Conservation (phyloP, 768 basidiomycete genomes). For the Boletus edulis region DNA sequence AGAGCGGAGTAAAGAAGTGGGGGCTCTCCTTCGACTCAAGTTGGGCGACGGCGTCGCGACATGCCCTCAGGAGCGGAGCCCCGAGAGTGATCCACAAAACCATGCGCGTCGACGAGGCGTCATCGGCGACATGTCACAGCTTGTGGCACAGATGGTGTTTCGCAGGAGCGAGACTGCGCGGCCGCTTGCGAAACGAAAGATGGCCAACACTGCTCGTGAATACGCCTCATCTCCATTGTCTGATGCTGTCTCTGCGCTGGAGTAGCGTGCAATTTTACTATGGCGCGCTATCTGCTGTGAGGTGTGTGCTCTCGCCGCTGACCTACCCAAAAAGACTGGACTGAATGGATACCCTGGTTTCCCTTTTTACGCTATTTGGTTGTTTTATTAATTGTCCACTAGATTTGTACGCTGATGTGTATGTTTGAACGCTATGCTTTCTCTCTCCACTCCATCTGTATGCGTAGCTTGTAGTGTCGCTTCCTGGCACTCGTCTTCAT, state of each 20-base stretch:
- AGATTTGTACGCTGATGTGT: conserved; percentile 29
- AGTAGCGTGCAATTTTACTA: conserved; percentile 9
- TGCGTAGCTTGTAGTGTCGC: conserved; percentile 26
- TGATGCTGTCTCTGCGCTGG: conserved; percentile 13
- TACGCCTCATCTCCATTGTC: conserved; percentile 33
- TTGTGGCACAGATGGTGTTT: conserved; percentile 48
- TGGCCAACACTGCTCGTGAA: conserved; percentile 13
- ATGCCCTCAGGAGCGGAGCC: conserved; percentile 23
- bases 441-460: conserved; percentile 22
- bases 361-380: conserved; percentile 11
- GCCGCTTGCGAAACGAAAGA: conserved; percentile 37
- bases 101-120: conserved; percentile 20
- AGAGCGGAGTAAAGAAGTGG: conserved; percentile 55
- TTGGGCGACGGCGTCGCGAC: conserved; percentile 31
- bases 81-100: conserved; percentile 21
- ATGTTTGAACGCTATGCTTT: conserved; percentile 23
- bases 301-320: conserved; percentile 18
- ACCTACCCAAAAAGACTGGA: conserved; percentile 13
- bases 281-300: conserved; percentile 20
- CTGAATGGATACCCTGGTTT: conserved; percentile 16
- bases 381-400: conserved; percentile 7
- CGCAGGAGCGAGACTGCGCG: conserved; percentile 39
- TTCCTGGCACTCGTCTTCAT: background rate
- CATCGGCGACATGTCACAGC: conserved; percentile 36
- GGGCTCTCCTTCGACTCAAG: conserved; percentile 56